A percentile compares a stretch with the other conserved stretches of the same genome.
Conservation (phyloP, 1,284 basidiomycete genomes). For the Trichosporon sp. region DNA sequence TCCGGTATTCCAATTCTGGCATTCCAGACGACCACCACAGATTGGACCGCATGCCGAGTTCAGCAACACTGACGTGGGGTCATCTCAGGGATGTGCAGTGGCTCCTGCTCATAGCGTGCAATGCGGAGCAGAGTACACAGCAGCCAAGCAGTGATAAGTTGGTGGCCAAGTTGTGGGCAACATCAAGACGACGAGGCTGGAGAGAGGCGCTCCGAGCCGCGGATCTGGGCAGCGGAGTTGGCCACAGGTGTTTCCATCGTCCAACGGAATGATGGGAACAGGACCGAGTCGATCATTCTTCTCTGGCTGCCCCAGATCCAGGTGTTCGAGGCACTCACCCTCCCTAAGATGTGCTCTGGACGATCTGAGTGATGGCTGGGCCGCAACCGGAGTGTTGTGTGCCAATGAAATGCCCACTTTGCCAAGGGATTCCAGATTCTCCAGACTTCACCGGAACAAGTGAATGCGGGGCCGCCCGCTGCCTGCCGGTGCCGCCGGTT, state of each 20-base stretch:
- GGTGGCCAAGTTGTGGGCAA: neutral
- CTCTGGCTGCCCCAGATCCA: neutral
- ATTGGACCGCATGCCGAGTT: neutral
- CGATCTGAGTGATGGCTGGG: neutral
- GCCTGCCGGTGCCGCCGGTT: slow-evolving; percentile 4
- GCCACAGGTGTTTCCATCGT: neutral
- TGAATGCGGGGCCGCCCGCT: too few relatives aligned
- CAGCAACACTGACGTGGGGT: too few relatives aligned
- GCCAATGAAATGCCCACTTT: slow-evolving; percentile 1
- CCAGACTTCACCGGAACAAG: neutral
- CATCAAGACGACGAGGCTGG: too few relatives aligned
- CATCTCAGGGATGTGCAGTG: neutral
- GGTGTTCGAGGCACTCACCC: neutral
- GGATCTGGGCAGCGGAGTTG: neutral
- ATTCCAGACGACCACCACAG: neutral
- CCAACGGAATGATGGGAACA: neutral
- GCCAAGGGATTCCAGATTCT: slow-evolving; percentile 6
- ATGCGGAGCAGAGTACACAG: neutral
- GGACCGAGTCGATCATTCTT: neutral
- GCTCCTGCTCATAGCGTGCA: too few relatives aligned
- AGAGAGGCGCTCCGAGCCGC: too few relatives aligned
- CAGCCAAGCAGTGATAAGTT: neutral
- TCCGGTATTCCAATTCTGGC: neutral
- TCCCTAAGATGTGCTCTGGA: neutral
- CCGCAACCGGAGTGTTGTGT: neutral